Evolutionary conservation across 768 basidiomycete species (phyloP), one percentile per base, ranked within the genome.

Genomic region (Leccinellum albellum): DNA sequence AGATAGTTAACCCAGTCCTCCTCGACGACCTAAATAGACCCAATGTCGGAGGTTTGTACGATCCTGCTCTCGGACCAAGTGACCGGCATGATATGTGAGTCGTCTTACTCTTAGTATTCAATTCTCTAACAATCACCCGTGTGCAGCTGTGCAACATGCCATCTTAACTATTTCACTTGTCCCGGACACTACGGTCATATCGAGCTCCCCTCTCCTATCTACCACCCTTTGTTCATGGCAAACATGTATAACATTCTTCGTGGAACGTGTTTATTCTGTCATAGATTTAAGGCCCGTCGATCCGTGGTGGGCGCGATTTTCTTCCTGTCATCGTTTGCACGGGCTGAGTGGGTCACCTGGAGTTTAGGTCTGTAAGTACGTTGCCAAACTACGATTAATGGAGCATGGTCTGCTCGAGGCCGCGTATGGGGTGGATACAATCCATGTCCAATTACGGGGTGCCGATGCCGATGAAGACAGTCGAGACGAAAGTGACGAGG

Each of bases 121-220:
- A 45, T 26, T 54, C 37, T 40, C 40, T 45, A 37, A 7, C 54
- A 59, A 65, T 51, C 21, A 40, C 57, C 40, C 44, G 57, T 32
- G 26, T 49, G 23, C 69, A 99, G 96, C 58, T 99, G 97, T 71
- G 79, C 89, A 61, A 97, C 97, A 73, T 99, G 97, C 70, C 88
- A 82, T 56, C 82, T 97, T 66, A 91, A 86, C 48, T 96, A 94
- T 68, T 98, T 88, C 76, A 88, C 88, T 58, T 99, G 97, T 72
- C 95, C 97, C 2, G 97, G 97, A 17, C 97, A 99, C 73, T 99
- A 89, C 74, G 97, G 97, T 21, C 97, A 98, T 73, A 96, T 99
- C 59, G 94, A 98, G 59, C 82, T 99, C 6, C 94, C 96, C 20
- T 83, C 89, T 17, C 95, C 97, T 14, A 92, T 98, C 3, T 98